Evolutionary conservation across 495 filamentous ascomycete genomes (phyloP).

Genomic region (Penicillium flavigenum): DNA sequence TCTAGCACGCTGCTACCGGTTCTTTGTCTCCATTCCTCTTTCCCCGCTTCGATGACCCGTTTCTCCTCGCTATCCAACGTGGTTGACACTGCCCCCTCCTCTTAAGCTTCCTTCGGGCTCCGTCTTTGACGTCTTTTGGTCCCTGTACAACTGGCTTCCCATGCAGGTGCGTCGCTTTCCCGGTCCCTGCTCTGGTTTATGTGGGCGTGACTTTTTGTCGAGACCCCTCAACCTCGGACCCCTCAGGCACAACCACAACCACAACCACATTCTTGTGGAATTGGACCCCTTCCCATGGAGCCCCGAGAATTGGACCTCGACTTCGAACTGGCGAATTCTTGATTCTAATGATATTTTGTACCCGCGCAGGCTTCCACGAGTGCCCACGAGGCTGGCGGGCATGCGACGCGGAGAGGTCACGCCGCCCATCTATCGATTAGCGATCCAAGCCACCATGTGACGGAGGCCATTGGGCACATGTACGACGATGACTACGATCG

Average conservation of each 20-base stretch:
- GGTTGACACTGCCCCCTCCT: slow-evolving; percentile 30
- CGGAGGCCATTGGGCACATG: slow-evolving; percentile 94
- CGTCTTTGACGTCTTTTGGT: slow-evolving; percentile 30
- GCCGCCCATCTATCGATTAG: slow-evolving; percentile 67
- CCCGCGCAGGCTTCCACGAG: slow-evolving; percentile 49
- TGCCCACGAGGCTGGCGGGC: slow-evolving; percentile 53
- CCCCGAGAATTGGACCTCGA: neutral
- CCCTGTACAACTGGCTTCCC: slow-evolving; percentile 37
- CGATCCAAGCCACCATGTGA: slow-evolving; percentile 91
- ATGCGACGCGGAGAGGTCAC: slow-evolving; percentile 60
- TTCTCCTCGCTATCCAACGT: slow-evolving; percentile 23
- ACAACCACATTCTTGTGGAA: slow-evolving; percentile 6
- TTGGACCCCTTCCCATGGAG: neutral
- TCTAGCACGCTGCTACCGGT: slow-evolving; percentile 8
- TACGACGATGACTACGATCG: slow-evolving; percentile 81
- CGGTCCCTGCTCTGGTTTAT: neutral
- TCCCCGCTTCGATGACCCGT: slow-evolving; percentile 48
- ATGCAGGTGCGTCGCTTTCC: slow-evolving; percentile 42
- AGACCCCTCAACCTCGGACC: neutral
- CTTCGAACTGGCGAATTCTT: neutral
- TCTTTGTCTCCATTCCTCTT: slow-evolving; percentile 18
- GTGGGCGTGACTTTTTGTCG: neutral
- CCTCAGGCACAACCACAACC: slow-evolving; percentile 7
- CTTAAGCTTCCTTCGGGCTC: slow-evolving; percentile 23
- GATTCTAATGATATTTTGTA: slow-evolving; percentile 14